phyloP scores from a whole-genome alignment of 768 basidiomycete genomes.

The Piloderma croceum region DNA sequence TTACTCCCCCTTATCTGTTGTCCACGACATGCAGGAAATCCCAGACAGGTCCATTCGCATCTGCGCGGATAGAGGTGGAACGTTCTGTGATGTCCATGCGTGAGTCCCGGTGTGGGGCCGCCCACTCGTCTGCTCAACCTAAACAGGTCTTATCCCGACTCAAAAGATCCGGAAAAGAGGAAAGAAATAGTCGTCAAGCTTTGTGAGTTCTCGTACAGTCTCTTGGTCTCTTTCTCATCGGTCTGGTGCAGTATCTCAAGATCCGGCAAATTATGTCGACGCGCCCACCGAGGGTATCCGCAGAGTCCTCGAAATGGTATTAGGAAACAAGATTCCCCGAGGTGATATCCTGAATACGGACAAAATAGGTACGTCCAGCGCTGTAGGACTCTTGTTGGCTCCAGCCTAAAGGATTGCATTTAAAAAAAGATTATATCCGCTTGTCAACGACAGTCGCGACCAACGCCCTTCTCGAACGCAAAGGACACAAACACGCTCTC shows the following conservation, averaged over 20 bases:
- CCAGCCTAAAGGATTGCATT: constrained; percentile 1
- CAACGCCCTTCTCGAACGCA: constrained; percentile 91
- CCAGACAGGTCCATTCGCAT: constrained; percentile 78
- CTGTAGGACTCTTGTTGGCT: too few relatives aligned
- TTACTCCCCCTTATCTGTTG: too few relatives aligned
- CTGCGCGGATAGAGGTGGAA: constrained; percentile 86
- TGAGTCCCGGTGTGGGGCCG: constrained; percentile 32
- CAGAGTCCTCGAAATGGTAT: constrained; percentile 74
- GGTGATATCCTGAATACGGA: constrained; percentile 63
- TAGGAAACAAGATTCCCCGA: constrained; percentile 62
- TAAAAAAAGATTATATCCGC: constrained; percentile 71
- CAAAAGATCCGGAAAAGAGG: constrained; percentile 50
- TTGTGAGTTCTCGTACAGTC: constrained; percentile 37
- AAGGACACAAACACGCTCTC: constrained; percentile 87
- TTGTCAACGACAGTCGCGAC: constrained; percentile 94
- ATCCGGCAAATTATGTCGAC: constrained; percentile 81
- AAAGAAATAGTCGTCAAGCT: constrained; percentile 90
- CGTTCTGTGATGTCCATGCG: constrained; percentile 89
- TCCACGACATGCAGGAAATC: constrained; percentile 23
- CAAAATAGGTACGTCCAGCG: constrained; percentile 73
- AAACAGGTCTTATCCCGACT: constrained; percentile 67
- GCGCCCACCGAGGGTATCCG: constrained; percentile 94
- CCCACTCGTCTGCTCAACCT: constrained; percentile 2
- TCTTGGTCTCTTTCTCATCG: neutral
- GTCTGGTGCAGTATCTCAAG: constrained; percentile 67